phyloP scores from a whole-genome alignment of 306 rosid species.

The Rosa rugosa region DNA sequence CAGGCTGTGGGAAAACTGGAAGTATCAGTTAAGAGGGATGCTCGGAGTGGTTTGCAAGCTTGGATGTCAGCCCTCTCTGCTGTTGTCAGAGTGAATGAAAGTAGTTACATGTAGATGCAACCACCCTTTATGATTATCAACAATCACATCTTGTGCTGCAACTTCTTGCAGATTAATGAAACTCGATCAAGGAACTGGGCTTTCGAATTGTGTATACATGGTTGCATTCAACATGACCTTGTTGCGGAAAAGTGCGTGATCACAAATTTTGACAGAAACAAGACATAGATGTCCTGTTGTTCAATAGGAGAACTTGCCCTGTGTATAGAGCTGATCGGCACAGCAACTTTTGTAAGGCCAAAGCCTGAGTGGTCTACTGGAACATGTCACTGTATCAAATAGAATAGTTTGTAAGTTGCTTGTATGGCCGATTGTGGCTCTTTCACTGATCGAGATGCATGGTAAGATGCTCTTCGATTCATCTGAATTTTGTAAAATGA shows the following conservation, averaged over 20 bases:
- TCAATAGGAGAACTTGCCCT: too few species aligned
- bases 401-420: not conserved
- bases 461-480: not conserved
- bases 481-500: not conserved
- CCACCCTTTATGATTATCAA: not conserved
- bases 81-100: slow-evolving; percentile 49
- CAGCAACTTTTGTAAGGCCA: not conserved
- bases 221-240: not conserved
- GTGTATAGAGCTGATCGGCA: not conserved
- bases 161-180: not conserved
- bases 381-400: not conserved
- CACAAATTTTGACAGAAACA: not conserved
- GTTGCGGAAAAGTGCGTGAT: not conserved
- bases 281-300: not conserved
- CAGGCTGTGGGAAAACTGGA: slow-evolving; percentile 65
- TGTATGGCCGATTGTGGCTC: not conserved
- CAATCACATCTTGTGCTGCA: not conserved
- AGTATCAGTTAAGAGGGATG: slow-evolving; percentile 50
- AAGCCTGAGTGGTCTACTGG: not conserved
- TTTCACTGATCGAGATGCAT: not conserved
- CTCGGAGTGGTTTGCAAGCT: slow-evolving; percentile 44
- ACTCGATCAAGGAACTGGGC: not conserved
- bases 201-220: not conserved
- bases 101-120: slow-evolving; percentile 28
- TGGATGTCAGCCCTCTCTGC: slow-evolving; percentile 64